These are phyloP conservation scores for Taphrina wiesneri DNA, from an alignment of 1,139 yeast species.

Conservation along the genomic window DNA sequence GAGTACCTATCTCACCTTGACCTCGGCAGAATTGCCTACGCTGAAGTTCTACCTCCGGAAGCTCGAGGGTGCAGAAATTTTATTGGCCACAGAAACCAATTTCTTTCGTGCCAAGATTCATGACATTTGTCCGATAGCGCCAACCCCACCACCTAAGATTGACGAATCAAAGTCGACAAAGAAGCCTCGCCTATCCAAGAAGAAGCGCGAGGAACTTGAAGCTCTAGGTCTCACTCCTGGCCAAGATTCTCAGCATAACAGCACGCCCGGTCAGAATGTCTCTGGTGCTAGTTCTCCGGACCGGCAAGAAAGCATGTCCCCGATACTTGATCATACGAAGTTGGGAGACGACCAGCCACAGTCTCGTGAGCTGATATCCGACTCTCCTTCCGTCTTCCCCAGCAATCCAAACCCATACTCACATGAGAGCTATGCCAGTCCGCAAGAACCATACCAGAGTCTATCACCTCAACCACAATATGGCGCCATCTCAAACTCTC, in stretches of 20 bases:
- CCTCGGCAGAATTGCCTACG: conserved; percentile 42
- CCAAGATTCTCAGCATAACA: neutral
- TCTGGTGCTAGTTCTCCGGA: neutral
- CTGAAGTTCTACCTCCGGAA: conserved; percentile 53
- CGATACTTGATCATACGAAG: neutral
- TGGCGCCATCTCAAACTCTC: conserved; percentile 1
- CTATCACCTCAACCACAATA: conserved; percentile 16
- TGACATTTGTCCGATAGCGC: conserved; percentile 36
- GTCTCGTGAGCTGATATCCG: neutral
- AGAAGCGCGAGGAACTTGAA: conserved; percentile 37
- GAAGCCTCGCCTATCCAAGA: conserved; percentile 39
- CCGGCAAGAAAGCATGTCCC: conserved; percentile 11
- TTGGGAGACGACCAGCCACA: neutral
- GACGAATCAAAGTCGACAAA: conserved; percentile 39
- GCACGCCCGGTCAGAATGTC: conserved; percentile 12
- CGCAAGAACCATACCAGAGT: conserved; percentile 10
- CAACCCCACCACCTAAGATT: conserved; percentile 38
- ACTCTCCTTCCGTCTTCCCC: neutral
- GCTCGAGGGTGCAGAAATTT: conserved; percentile 48
- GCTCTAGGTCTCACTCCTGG: conserved; percentile 27
- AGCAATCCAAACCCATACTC: conserved; percentile 12
- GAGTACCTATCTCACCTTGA: conserved; percentile 33
- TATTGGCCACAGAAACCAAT: conserved; percentile 39
- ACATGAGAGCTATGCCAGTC: conserved; percentile 7
- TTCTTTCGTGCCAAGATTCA: conserved; percentile 39